Evolutionary conservation across 129 eudicot species (phyloP).

Genomic region (Erigeron canadensis): DNA sequence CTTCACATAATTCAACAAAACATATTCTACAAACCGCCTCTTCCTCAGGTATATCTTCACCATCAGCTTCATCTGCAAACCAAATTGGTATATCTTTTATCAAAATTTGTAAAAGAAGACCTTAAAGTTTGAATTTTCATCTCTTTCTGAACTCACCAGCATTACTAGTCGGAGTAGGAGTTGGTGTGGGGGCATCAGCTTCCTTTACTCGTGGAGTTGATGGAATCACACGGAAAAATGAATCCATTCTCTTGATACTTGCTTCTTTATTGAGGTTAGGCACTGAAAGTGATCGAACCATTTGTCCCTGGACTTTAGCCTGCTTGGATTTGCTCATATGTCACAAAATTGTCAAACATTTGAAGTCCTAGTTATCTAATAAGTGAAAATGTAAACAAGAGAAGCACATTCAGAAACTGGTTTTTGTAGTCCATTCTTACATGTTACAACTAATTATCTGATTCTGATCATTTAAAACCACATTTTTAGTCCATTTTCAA

Average conservation of each 20-base stretch:
- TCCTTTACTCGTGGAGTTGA: constrained; percentile 69
- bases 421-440: no score
- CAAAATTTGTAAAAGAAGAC: not conserved
- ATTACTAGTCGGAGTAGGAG: constrained; percentile 36
- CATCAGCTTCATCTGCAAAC: constrained; percentile 38
- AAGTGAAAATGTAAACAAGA: not conserved
- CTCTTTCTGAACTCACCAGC: constrained; percentile 41
- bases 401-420: no score
- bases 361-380: not conserved
- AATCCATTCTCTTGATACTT: constrained; percentile 50
- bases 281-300: constrained; percentile 70
- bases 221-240: constrained; percentile 85
- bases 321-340: constrained; percentile 1
- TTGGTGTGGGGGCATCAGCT: constrained; percentile 35
- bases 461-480: no score
- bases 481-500: no score
- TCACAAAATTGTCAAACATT: not conserved
- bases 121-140: not conserved
- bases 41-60: constrained; percentile 93
- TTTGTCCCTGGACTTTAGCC: constrained; percentile 49
- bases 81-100: constrained; percentile 1
- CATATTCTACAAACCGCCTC: constrained; percentile 97
- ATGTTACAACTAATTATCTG: no score
- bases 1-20: constrained; percentile 85
- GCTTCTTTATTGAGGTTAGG: constrained; percentile 56